Evolutionary conservation across 805 yeast genomes (phyloP), one percentile per base, ranked within the genome.

Genomic region (Pichia heedii): DNA sequence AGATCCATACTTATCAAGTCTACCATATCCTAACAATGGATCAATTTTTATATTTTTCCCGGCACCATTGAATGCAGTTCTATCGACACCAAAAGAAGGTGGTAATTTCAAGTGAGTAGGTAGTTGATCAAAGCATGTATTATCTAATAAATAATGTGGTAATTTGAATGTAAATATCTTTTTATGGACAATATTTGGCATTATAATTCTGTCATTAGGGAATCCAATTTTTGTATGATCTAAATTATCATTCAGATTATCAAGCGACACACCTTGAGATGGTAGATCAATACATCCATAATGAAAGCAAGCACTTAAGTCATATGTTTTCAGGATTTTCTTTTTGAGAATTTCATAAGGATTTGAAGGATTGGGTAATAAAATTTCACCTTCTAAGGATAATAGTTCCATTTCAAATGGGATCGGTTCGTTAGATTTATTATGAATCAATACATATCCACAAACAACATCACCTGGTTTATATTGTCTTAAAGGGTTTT

Each of bases 381-480:
- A 63, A 22, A 63, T 54, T 16, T 56, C 60, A 1, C 83, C 84
- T 53, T 78, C 84, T 27, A 79, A 62, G 2, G 78, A 65, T 8
- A 77, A 72, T 42, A 74, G 67, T 54, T 81, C 74, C 78, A 77
- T 76, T 50, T 80, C 82, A 54, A 80, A 82, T 2, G 73, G 72
- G 19, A 81, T 64, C 0, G 68, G 62, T 16, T 59, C 49, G 1
- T 55, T 41, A 2, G 74, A 58, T 7, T 51, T 61, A 51, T 77
- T 77, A 41, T 64, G 61, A 19, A 76, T 62, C 0, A 57, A 50
- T 8, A 73, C 61, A 51, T 71, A 76, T 0, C 90, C 90, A 53
- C 75, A 71, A 13, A 82, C 66, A 19, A 68, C 67, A 54, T 81
- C 88, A n/a, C 86, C 86, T 12, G 81, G 79, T 18, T 74, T 74